phyloP scores from a whole-genome alignment of 306 rosid genomes.

The Glycine tomentella region DNA sequence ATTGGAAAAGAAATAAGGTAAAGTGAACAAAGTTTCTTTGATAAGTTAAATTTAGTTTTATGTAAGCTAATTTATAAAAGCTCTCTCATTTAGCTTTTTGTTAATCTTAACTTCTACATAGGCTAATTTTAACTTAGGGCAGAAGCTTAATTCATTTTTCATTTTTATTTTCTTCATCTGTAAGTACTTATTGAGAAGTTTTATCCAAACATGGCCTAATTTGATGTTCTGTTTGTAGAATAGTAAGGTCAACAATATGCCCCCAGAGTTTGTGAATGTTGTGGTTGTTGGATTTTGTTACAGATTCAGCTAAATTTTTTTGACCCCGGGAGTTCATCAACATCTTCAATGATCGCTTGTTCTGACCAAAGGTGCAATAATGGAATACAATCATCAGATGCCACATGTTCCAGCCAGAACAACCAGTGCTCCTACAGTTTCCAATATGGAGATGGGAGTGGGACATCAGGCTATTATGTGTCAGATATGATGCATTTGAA shows the following conservation, averaged over 20 bases:
- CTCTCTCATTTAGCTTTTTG: too few relatives aligned
- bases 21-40: too few relatives aligned
- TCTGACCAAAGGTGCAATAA: constrained; percentile 75
- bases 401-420: constrained; percentile 70
- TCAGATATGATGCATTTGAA: constrained; percentile 76
- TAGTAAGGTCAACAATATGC: constrained; percentile 1
- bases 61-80: too few relatives aligned
- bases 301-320: constrained; percentile 83
- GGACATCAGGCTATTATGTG: constrained; percentile 89
- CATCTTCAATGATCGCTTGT: constrained; percentile 75
- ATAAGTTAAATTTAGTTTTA: too few relatives aligned
- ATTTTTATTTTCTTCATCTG: neutral
- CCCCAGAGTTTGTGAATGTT: constrained; percentile 2
- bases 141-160: neutral
- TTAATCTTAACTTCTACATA: too few relatives aligned
- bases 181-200: neutral
- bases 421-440: constrained; percentile 84
- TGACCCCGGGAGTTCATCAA: constrained; percentile 75
- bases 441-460: constrained; percentile 99
- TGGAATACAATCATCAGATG: constrained; percentile 79
- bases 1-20: neutral
- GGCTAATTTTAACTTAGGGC: neutral
- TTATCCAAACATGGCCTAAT: neutral
- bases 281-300: constrained; percentile 42
- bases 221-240: constrained; percentile 33